These are phyloP conservation scores for Fusarium brevicatenulatum DNA, from an alignment of 2,329 filamentous ascomycete species.

Conservation along the genomic window DNA sequence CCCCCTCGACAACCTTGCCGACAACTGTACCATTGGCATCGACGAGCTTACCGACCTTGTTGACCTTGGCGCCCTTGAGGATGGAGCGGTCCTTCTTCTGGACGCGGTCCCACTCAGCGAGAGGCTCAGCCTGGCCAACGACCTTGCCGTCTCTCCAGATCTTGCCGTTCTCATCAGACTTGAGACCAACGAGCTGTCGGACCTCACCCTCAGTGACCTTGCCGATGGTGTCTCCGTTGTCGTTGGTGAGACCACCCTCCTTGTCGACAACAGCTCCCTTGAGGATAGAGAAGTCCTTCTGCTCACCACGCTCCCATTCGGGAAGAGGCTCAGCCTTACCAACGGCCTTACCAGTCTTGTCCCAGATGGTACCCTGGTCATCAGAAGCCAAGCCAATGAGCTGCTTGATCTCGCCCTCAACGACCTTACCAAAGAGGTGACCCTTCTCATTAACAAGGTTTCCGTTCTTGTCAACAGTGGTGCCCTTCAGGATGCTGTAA, in stretches of 20 bases:
- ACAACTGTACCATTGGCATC: slow-evolving; percentile 64
- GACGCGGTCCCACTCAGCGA: slow-evolving; percentile 62
- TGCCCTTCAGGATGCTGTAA: slow-evolving; percentile 52
- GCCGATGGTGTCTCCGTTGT: slow-evolving; percentile 65
- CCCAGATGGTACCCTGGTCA: slow-evolving; percentile 73
- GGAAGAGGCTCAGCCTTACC: slow-evolving; percentile 73
- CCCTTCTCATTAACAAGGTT: slow-evolving; percentile 65
- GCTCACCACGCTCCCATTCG: slow-evolving; percentile 60
- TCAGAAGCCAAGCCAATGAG: slow-evolving; percentile 74
- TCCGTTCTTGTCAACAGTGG: slow-evolving; percentile 68
- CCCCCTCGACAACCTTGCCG: slow-evolving; percentile 72
- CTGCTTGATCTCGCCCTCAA: slow-evolving; percentile 71
- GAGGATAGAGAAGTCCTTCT: slow-evolving; percentile 35
- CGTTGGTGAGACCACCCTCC: slow-evolving; percentile 63
- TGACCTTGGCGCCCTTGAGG: slow-evolving; percentile 65
- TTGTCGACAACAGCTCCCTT: slow-evolving; percentile 54
- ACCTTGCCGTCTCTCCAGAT: slow-evolving; percentile 73
- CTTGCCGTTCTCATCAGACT: slow-evolving; percentile 75
- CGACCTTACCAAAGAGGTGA: slow-evolving; percentile 69
- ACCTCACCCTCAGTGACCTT: slow-evolving; percentile 70
- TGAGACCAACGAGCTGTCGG: slow-evolving; percentile 71
- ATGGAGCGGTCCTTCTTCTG: slow-evolving; percentile 52
- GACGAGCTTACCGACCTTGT: slow-evolving; percentile 68
- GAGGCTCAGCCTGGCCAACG: slow-evolving; percentile 74
- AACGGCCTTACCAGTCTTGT: slow-evolving; percentile 71